These are phyloP conservation scores for Prototheca cutis DNA, from an alignment of 163 green algal genomes.

Conservation along the genomic window DNA sequence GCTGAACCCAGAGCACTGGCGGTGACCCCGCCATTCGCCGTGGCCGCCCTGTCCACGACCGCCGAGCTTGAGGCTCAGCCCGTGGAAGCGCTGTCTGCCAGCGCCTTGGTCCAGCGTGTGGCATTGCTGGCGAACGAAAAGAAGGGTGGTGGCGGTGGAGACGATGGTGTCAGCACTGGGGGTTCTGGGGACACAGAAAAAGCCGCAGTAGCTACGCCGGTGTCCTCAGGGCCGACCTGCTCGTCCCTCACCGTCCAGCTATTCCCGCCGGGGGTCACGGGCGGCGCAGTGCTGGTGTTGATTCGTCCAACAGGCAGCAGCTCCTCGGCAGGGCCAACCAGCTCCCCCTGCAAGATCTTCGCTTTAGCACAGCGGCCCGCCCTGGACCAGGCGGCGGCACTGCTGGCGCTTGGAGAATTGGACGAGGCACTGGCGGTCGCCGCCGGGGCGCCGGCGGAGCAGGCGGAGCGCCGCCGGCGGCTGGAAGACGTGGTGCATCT, in stretches of 20 bases:
- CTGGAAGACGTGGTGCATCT: slow-evolving; percentile 32
- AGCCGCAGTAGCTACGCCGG: no score
- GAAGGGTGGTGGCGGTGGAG: no score
- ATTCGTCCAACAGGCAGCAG: no score
- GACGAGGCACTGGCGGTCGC: slow-evolving; percentile 41
- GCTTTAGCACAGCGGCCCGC: slow-evolving; percentile 4
- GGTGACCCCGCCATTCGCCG: slow-evolving; percentile 20
- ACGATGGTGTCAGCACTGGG: no score
- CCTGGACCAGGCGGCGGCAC: slow-evolving; percentile 33
- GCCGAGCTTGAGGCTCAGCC: slow-evolving; percentile 16
- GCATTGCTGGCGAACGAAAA: no score
- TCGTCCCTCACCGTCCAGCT: no score
- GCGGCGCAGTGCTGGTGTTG: no score
- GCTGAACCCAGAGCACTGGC: not conserved
- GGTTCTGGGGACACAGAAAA: no score
- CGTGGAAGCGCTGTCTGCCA: slow-evolving; percentile 19
- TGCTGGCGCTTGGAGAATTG: slow-evolving; percentile 46
- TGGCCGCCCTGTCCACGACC: slow-evolving; percentile 12
- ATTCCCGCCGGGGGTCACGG: no score
- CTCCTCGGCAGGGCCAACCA: no score
- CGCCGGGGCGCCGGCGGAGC: slow-evolving; percentile 21
- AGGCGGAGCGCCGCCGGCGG: not conserved
- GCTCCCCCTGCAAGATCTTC: not conserved
- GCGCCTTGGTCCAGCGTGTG: slow-evolving; percentile 15
- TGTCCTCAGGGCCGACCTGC: no score